Percentiles rank a stretch among this genome's conserved stretches.
Conservation (phyloP, 495 filamentous ascomycete genomes). For the Hypoxylon fragiforme region DNA sequence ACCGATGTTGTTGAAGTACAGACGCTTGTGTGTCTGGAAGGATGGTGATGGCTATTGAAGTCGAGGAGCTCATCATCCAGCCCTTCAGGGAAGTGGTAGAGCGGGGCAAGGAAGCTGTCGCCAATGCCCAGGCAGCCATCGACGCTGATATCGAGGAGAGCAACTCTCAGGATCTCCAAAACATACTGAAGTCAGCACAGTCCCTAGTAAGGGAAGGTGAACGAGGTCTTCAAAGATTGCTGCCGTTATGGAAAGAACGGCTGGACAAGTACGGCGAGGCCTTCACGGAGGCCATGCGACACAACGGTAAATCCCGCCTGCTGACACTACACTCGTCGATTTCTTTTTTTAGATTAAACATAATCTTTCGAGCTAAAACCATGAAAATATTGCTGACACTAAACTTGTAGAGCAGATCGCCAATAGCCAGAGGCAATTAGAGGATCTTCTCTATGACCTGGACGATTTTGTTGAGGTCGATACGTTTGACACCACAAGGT, state of each 20-base stretch:
- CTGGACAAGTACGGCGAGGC: conserved; percentile 40
- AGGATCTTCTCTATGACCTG: conserved; percentile 46
- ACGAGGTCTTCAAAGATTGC: conserved; percentile 38
- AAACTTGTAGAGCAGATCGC: conserved; percentile 33
- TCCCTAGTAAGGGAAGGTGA: conserved; percentile 42
- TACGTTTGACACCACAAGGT: conserved; percentile 38
- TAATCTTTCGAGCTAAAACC: background rate
- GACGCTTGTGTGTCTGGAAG: conserved; percentile 11
- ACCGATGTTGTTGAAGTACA: conserved; percentile 23
- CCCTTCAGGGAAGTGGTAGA: conserved; percentile 44
- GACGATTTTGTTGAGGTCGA: conserved; percentile 43
- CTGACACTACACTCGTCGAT: too few species aligned
- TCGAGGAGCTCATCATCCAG: conserved; percentile 43
- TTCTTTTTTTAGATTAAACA: too few species aligned
- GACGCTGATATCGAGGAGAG: conserved; percentile 19
- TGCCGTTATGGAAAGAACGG: conserved; percentile 41
- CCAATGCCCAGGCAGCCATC: conserved; percentile 34
- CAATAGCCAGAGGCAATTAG: conserved; percentile 37
- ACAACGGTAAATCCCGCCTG: conserved; percentile 38
- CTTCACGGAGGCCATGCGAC: conserved; percentile 40
- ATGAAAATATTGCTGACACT: conserved; percentile 4
- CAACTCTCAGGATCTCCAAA: conserved; percentile 8
- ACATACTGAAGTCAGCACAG: conserved; percentile 38
- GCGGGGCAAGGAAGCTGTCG: conserved; percentile 37
- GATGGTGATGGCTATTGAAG: conserved; percentile 40